phyloP scores from a whole-genome alignment of 2,329 filamentous ascomycete species.

The Neoarthrinium moseri region DNA sequence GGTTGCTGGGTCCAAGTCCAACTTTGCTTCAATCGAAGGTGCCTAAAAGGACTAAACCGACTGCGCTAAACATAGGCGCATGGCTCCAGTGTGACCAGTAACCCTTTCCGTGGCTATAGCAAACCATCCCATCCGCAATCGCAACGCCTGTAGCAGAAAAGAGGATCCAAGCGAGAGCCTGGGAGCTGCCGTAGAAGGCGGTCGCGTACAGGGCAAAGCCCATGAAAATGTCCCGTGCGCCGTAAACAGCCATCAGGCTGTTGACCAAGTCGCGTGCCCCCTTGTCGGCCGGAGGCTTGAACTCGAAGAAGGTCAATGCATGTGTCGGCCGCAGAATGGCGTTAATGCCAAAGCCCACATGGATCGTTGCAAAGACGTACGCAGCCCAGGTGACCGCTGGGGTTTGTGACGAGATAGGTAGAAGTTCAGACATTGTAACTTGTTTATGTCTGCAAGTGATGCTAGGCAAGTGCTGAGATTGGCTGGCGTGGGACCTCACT shows the following conservation, averaged over 20 bases:
- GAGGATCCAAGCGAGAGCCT: slow-evolving; percentile 40
- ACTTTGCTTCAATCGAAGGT: neutral
- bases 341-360: slow-evolving; percentile 35
- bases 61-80: slow-evolving; percentile 34
- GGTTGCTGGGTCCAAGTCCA: too few species aligned
- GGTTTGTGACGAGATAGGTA: slow-evolving; percentile 2
- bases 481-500: too few species aligned
- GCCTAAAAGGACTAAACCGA: slow-evolving; percentile 23
- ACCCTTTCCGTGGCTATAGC: slow-evolving; percentile 35
- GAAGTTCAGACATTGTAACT: slow-evolving; percentile 1
- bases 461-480: too few species aligned
- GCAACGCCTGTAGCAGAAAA: slow-evolving; percentile 39
- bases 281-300: slow-evolving; percentile 27
- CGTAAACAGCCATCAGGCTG: slow-evolving; percentile 44
- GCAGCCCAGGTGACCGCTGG: neutral
- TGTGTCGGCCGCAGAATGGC: slow-evolving; percentile 33
- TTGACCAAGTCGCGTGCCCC: slow-evolving; percentile 38
- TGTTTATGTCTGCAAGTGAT: too few species aligned
- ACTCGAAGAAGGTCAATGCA: slow-evolving; percentile 36
- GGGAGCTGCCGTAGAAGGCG: slow-evolving; percentile 34
- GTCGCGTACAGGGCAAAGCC: slow-evolving; percentile 36
- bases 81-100: slow-evolving; percentile 51
- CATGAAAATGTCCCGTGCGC: slow-evolving; percentile 49
- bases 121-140: slow-evolving; percentile 43
- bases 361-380: slow-evolving; percentile 17